A percentile compares a stretch with the other conserved stretches of the same genome.
phyloP scores from a whole-genome alignment of 352 stramenopile genomes.

The Globisporangium acanthophoron region DNA sequence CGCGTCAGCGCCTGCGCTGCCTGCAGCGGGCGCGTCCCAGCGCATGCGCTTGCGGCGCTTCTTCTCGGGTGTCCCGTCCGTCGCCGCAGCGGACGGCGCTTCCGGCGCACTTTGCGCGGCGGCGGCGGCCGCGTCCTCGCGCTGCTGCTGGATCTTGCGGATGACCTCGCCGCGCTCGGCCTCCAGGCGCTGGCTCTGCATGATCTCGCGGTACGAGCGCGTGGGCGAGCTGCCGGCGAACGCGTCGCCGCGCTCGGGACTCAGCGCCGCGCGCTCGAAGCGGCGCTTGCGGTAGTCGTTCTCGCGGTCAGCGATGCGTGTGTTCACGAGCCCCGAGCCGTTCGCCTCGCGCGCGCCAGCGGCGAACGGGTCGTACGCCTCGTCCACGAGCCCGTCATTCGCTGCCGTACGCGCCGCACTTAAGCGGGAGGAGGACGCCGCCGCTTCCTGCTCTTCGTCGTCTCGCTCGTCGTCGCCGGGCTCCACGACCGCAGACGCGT shows the following conservation, averaged over 20 bases:
- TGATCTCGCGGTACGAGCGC: slow-evolving; percentile 86
- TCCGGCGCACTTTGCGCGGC: slow-evolving; percentile 18
- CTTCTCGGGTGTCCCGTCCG: slow-evolving; percentile 38
- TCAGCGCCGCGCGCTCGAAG: slow-evolving; percentile 81
- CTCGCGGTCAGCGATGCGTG: slow-evolving; percentile 91
- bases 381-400: slow-evolving; percentile 55
- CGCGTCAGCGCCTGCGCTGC: slow-evolving; percentile 16
- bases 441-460: slow-evolving; percentile 17
- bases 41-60: slow-evolving; percentile 73
- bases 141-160: slow-evolving; percentile 84
- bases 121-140: slow-evolving; percentile 51
- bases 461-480: slow-evolving; percentile 23
- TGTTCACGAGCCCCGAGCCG: slow-evolving; percentile 92
- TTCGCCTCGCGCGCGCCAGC: slow-evolving; percentile 59
- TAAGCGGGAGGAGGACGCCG: neutral
- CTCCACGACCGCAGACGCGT: slow-evolving; percentile 49
- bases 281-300: slow-evolving; percentile 88
- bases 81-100: neutral
- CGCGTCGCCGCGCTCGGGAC: slow-evolving; percentile 87
- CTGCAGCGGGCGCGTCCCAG: slow-evolving; percentile 67
- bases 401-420: neutral
- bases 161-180: slow-evolving; percentile 84
- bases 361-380: slow-evolving; percentile 88
- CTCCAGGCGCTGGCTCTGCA: slow-evolving; percentile 87
- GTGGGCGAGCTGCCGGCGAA: slow-evolving; percentile 84